Base-by-base conservation (phyloP, 805 yeast species). In the Spathaspora girioi region DNA sequence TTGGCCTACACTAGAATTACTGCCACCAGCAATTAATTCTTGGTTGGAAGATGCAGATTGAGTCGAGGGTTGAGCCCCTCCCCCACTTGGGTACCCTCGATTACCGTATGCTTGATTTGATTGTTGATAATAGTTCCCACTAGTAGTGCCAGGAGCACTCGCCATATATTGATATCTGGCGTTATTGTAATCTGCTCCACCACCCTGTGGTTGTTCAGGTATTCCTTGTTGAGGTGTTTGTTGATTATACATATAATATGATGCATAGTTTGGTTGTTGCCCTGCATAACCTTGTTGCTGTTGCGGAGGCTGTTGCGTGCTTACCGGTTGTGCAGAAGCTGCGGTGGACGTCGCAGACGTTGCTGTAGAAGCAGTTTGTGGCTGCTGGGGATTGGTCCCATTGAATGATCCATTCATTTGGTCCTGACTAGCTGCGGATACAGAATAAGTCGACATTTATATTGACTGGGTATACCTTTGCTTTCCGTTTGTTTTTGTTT, bases 1-100 rank as follows among this genome's bases (percentile, higher is more conserved):
- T 54, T 72, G 78, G 43, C 78, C 79, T 47, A 71, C 76, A 7
- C 69, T 56, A 14, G 75, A 68, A 52, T 50, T 54, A 12, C 55
- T 43, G 10, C 55, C 47, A 12, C 57, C 50, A 42, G 54, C 56
- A 10, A 59, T 52, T 20, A 63, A 59, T 43, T 59, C 60, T 46
- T 54, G 64, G n/a, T 57, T 56, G 12, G 62, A 35, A 35, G 40
- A 35, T 11, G 40, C 3, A 35, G 40, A 14, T 11, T 8, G 56
- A n/a, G 40, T 3, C 3, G 40, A 3, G 18, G 40, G 40, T 23
- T 41, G 47, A 44, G 29, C 44, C 43, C 43, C 43, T 4, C 18
- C 9, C 14, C 11, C 26, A n/a, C n/a, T n/a, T 17, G 44, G 29
- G 10, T 42, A 26, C 5, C 40, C 29, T 42, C 45, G 12, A 14